Percentiles rank a stretch among this genome's conserved stretches.
These are phyloP conservation scores for Wallemia mellicola DNA, from an alignment of 1,284 basidiomycete species.

Conservation along the genomic window DNA sequence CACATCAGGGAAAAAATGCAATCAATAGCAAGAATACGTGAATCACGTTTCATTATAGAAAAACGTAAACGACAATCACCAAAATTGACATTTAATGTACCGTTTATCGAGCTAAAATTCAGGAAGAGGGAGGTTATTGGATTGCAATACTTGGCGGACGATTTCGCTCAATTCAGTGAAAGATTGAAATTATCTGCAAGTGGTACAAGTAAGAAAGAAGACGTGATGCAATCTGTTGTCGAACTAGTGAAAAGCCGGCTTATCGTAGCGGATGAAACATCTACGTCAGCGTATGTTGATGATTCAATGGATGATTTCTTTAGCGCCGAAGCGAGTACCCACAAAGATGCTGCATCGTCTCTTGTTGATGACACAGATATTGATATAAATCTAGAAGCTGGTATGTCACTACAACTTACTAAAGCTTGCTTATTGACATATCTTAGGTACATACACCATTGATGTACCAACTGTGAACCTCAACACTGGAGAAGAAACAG, in stretches of 20 bases:
- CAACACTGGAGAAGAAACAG: neutral
- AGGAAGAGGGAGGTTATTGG: conserved; percentile 29
- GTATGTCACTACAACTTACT: neutral
- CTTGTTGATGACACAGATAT: neutral
- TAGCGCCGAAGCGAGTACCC: too few species aligned
- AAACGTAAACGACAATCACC: too few species aligned
- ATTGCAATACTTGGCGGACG: conserved; percentile 60
- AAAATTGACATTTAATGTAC: neutral
- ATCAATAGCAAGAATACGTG: too few species aligned
- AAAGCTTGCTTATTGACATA: neutral
- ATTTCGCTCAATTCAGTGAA: conserved; percentile 35
- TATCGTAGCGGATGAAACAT: conserved; percentile 14
- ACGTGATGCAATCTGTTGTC: conserved; percentile 47
- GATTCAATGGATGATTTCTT: neutral
- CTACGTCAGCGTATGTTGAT: conserved; percentile 11
- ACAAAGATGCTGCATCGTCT: neutral
- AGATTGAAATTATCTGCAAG: conserved; percentile 12
- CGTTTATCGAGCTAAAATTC: neutral
- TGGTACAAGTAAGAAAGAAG: conserved; percentile 8
- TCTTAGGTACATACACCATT: neutral
- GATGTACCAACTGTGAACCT: neutral
- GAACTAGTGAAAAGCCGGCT: conserved; percentile 20
- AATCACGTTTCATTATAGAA: too few species aligned
- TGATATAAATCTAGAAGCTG: neutral
- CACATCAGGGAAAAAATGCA: neutral